Evolutionary conservation across 306 rosid species (phyloP).

Genomic region (Sphenostylis stenocarpa): DNA sequence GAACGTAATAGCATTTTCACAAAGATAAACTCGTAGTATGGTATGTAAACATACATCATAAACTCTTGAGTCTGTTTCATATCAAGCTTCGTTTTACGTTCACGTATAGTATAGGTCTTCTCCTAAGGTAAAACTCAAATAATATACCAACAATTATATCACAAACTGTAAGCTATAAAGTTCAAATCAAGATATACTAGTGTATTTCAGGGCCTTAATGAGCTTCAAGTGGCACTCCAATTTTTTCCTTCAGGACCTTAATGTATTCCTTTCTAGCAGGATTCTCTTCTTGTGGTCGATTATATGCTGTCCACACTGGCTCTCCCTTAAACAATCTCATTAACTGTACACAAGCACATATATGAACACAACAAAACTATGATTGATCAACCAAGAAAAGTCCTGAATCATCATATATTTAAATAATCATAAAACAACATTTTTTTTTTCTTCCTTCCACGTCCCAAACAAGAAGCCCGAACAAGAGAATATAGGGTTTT

Average conservation of each 20-base stretch:
- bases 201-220: slow-evolving; percentile 40
- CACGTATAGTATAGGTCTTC: not conserved
- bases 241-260: slow-evolving; percentile 50
- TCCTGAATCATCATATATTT: not conserved
- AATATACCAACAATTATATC: slow-evolving; percentile 1
- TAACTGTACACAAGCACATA: slow-evolving; percentile 43
- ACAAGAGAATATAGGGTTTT: not conserved
- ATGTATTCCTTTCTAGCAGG: slow-evolving; percentile 84
- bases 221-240: slow-evolving; percentile 62
- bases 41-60: not conserved
- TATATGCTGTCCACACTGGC: slow-evolving; percentile 87
- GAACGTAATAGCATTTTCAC: not conserved
- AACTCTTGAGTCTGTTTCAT: not conserved
- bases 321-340: slow-evolving; percentile 88
- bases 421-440: not conserved
- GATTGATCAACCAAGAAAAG: not conserved
- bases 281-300: slow-evolving; percentile 86
- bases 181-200: not conserved
- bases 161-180: slow-evolving; percentile 17
- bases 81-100: not conserved
- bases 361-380: not conserved
- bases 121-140: not conserved
- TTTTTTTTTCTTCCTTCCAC: not conserved
- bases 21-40: not conserved
- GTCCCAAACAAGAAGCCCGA: not conserved